These are phyloP conservation scores for Colletotrichum trifolii DNA, from an alignment of 2,329 filamentous ascomycete genomes.

Conservation along the genomic window DNA sequence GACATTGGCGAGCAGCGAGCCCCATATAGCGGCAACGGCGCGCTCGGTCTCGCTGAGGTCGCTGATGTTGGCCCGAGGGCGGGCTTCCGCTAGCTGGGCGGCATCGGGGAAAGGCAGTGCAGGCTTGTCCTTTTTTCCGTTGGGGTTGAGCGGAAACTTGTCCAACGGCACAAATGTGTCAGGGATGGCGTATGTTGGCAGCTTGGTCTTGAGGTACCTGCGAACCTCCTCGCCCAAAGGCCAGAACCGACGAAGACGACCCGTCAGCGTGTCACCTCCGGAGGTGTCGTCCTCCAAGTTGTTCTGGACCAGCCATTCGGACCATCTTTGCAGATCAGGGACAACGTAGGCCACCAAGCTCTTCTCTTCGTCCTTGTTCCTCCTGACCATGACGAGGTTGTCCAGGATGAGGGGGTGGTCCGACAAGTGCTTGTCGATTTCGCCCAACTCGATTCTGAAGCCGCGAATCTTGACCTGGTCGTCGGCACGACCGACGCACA, in stretches of 20 bases:
- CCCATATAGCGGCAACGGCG: neutral
- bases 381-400: conserved; percentile 76
- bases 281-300: conserved; percentile 32
- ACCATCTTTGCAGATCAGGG: conserved; percentile 20
- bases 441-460: conserved; percentile 93
- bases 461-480: conserved; percentile 96
- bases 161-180: conserved; percentile 47
- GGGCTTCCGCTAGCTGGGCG: conserved; percentile 39
- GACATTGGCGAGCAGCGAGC: neutral
- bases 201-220: conserved; percentile 16
- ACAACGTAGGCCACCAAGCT: conserved; percentile 92
- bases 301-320: conserved; percentile 22
- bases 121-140: conserved; percentile 83
- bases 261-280: neutral
- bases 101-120: conserved; percentile 77
- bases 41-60: neutral
- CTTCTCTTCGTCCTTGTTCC: conserved; percentile 86
- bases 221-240: neutral
- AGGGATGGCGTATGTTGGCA: conserved; percentile 54
- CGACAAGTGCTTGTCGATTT: conserved; percentile 64
- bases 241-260: conserved; percentile 3
- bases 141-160: conserved; percentile 61
- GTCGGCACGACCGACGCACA: conserved; percentile 82
- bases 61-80: neutral
- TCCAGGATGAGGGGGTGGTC: conserved; percentile 13